Evolutionary conservation across 176 grass and related monocot species (phyloP).

Genomic region (Rhynchospora breviuscula): DNA sequence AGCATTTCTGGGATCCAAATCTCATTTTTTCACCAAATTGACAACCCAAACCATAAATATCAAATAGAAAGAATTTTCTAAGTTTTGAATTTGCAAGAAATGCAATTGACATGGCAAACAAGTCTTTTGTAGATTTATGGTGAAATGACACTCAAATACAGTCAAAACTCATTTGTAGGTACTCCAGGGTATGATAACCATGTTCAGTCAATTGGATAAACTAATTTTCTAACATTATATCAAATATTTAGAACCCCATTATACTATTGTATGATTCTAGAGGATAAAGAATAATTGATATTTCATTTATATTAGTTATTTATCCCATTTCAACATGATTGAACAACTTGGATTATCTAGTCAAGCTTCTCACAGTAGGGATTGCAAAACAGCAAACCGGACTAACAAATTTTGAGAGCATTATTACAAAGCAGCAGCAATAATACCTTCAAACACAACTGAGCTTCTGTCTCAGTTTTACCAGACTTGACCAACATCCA

Average conservation of each 20-base stretch:
- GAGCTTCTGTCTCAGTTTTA: slow-evolving; percentile 59
- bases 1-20: not conserved
- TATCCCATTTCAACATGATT: not conserved
- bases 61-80: not conserved
- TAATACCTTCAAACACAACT: slow-evolving; percentile 61
- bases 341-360: not conserved
- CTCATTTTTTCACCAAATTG: not conserved
- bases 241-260: not conserved
- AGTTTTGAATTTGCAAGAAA: not conserved
- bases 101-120: too few species aligned
- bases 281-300: not conserved
- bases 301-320: not conserved
- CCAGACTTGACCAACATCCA: slow-evolving; percentile 92
- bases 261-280: not conserved
- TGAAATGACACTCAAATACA: too few species aligned
- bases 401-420: not conserved
- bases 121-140: too few species aligned
- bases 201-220: too few species aligned
- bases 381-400: not conserved
- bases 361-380: slow-evolving; percentile 5
- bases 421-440: slow-evolving; percentile 14
- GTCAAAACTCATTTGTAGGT: too few species aligned
- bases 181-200: too few species aligned
- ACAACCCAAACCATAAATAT: not conserved
- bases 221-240: not conserved